These are phyloP conservation scores for Populus hybrid DNA, from an alignment of 441 rosid genomes.

Conservation along the genomic window DNA sequence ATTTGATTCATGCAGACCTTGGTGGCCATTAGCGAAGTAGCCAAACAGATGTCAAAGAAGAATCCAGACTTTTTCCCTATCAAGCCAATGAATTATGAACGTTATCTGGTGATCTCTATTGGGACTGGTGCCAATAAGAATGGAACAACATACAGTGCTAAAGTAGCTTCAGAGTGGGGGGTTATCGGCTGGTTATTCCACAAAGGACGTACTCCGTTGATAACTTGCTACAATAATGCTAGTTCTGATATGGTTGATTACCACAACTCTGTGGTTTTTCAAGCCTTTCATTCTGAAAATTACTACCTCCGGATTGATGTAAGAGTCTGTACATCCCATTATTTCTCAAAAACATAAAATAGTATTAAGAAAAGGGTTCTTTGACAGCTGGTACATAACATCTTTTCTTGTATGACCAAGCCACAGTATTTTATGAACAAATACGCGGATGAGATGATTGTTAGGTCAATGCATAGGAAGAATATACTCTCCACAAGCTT, in stretches of 20 bases:
- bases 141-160: slow-evolving; percentile 40
- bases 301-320: slow-evolving; percentile 67
- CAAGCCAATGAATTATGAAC: slow-evolving; percentile 54
- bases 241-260: slow-evolving; percentile 71
- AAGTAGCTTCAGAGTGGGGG: slow-evolving; percentile 58
- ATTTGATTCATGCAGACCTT: slow-evolving; percentile 41
- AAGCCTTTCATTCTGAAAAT: slow-evolving; percentile 51
- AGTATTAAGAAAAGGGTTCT: too few relatives aligned
- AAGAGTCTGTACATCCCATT: slow-evolving; percentile 5
- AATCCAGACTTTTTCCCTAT: slow-evolving; percentile 49
- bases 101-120: slow-evolving; percentile 55
- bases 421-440: too few relatives aligned
- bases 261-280: slow-evolving; percentile 47
- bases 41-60: slow-evolving; percentile 39
- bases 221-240: slow-evolving; percentile 56
- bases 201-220: slow-evolving; percentile 44
- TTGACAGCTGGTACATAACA: too few relatives aligned
- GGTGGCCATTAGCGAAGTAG: slow-evolving; percentile 58
- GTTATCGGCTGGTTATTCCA: slow-evolving; percentile 48
- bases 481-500: not conserved
- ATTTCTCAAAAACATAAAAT: too few relatives aligned
- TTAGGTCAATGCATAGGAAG: too few relatives aligned
- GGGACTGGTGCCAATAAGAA: slow-evolving; percentile 49
- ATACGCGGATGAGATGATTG: too few relatives aligned
- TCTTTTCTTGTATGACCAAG: too few relatives aligned